Evolutionary conservation across 352 stramenopile species (phyloP), one percentile per base, ranked within the genome.

Genomic region (Phytophthora kernoviae): DNA sequence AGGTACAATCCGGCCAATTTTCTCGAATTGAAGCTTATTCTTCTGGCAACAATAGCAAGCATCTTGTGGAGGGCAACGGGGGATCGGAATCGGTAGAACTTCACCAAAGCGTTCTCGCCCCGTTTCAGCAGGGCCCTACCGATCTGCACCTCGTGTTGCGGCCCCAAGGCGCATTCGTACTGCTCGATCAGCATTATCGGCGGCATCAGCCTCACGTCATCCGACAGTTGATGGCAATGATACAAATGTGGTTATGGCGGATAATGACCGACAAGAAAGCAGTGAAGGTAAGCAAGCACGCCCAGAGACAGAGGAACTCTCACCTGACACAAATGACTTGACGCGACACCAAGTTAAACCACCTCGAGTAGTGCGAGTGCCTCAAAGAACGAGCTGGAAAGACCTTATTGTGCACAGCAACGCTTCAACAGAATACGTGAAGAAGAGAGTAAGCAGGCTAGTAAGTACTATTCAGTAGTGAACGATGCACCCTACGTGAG

Each of bases 401-500:
- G 78, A 50, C 84, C 81, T 11, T 93, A 91, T 54, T 93, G 84
- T 39, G 81, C 80, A 8, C 70, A 81, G 43, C 53, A 76, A 33
- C 75, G 73, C 42, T 91, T 90, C 70, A 65, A 68, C 51, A 84
- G 71, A 45, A 63, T 88, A 34, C 50, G 59, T 3, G 65, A 75
- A n/a, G 55, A 71, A 44, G 65, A 75, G 27, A 58, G 55, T 39
- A 58, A 41, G 21, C 54, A 46, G 3, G 33, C 11, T 47, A 60
- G 26, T 60, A 61, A 71, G 4, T 94, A 88, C 52, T 94, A 92
- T 49, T 94, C 85, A 34, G 71, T 94, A 34, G 72, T 92, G 41
- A 94, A 94, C 48, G 85, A 94, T 43, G 82, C 80, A 18, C 85
- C 85, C 22, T 94, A 94, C 61, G 45, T 65, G 43, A 88, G 77